Conservation (phyloP, 1,284 basidiomycete species). For the Rhodotorula mucilaginosa region DNA sequence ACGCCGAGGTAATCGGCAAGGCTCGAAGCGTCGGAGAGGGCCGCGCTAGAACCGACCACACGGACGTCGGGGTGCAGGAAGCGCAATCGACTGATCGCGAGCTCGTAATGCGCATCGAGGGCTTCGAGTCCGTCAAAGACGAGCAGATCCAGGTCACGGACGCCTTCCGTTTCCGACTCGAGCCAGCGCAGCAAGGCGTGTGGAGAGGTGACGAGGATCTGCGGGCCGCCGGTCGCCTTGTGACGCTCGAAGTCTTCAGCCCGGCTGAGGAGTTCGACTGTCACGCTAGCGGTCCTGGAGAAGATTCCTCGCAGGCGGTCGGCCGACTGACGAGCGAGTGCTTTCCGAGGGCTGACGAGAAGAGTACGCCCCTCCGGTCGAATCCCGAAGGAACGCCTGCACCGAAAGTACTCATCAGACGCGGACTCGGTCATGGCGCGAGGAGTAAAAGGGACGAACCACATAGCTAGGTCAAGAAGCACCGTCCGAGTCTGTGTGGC, state of each 20-base stretch:
- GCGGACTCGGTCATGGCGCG: neutral
- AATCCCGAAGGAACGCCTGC: slow-evolving; percentile 49
- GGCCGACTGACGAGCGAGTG: slow-evolving; percentile 47
- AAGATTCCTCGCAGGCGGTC: slow-evolving; percentile 45
- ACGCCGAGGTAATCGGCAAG: slow-evolving; percentile 83
- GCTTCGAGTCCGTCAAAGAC: slow-evolving; percentile 84
- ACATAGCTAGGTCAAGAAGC: slow-evolving; percentile 66
- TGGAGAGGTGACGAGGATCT: slow-evolving; percentile 47
- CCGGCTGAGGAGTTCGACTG: slow-evolving; percentile 29
- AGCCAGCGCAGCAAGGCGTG: slow-evolving; percentile 45
- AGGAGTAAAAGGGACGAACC: slow-evolving; percentile 54
- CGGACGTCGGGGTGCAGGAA: slow-evolving; percentile 57
- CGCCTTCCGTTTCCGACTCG: slow-evolving; percentile 42
- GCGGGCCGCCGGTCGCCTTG: neutral
- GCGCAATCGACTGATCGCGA: slow-evolving; percentile 66
- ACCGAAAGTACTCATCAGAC: neutral
- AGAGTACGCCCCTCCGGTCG: slow-evolving; percentile 46
- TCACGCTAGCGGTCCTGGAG: slow-evolving; percentile 38
- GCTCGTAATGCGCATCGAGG: slow-evolving; percentile 77
- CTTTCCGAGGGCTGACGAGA: slow-evolving; percentile 48
- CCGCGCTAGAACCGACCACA: slow-evolving; percentile 72
- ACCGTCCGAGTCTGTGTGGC: slow-evolving; percentile 24
- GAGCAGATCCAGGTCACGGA: slow-evolving; percentile 62
- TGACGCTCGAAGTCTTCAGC: neutral
- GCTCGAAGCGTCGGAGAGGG: slow-evolving; percentile 75